Evolutionary conservation across 2,329 filamentous ascomycete species (phyloP), one percentile per base, ranked within the genome.

Genomic region (Biscogniauxia sp.): DNA sequence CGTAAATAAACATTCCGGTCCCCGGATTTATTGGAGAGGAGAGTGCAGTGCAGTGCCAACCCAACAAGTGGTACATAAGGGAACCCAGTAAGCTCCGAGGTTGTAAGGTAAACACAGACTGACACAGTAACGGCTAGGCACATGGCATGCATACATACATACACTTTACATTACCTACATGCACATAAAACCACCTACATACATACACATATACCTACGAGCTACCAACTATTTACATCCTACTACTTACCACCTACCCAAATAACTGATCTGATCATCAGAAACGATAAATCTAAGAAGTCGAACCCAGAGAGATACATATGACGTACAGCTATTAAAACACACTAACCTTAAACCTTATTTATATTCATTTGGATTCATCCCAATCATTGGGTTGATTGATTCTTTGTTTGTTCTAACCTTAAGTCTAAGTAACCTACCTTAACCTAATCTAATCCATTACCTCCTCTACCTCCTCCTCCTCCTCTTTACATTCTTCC

Each of bases 1-100:
- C 61, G 68, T 70, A 70, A 70, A 70, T 68, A 70, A 70, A 70
- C 68, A 69, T 69, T 67, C 64, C 68, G 64, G 66, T 64, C 64
- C 37, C 37, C 37, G 11, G 37, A 45, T 45, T 45, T 45, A 45
- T 45, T 45, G 37, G 37, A 2, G 37, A 45, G 37, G 37, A 45
- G 37, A 9, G 49, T 19, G n/a, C 49, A 49, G 41, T 49, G 19
- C 49, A 51, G n/a, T 19, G 49, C n/a, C 49, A 51, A 51, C 20
- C 49, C 9, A n/a, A 32, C 28, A 32, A 9, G 11, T 32, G 28
- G 7, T 32, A 32, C 28, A 32, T 32, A 32, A 32, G 11, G 11
- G 28, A 9, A 32, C 28, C 28, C 28, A 32, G 28, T 23, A 23
- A 23, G 23, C 23, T 23, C 23, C 23, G 23, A 23, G 28, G 7